Evolutionary conservation across 345 rosid genomes (phyloP), one percentile per base, ranked within the genome.

Genomic region (Cardamine chenopodiifolia): DNA sequence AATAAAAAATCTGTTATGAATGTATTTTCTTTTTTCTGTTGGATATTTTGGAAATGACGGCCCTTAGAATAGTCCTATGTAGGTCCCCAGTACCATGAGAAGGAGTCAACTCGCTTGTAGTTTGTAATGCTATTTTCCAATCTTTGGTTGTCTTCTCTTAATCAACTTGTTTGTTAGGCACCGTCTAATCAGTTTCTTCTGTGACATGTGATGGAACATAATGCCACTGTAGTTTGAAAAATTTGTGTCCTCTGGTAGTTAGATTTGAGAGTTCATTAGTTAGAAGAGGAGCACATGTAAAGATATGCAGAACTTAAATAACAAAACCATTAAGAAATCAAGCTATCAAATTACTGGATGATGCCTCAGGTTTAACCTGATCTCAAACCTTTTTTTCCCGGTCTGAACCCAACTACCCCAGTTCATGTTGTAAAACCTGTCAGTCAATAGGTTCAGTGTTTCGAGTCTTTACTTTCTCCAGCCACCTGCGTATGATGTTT

Each of bases 81-180:
- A 14, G 44, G 65, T 70, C 66, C 58, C 47, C 49, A 13, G 62
- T 63, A 77, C 54, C 66, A 47, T 69, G 44, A 70, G 53, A 70
- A 55, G 53, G 44, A 62, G 31, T 47, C 42, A 69, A 59, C 42
- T 62, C 68, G 39, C 25, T 50, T 68, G 5, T 53, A 13, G 14
- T 54, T 19, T 31, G 28, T 61, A 37, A 52, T 74, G 37, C 3
- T 59, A 15, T 26, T 49, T 66, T 68, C 48, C 28, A 22, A 26
- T 49, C 2, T 60, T 39, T 31, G 26, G 35, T 28, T 11, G 17
- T 3, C 22, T 45, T 66, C 72, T 47, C 52, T n/a, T 23, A 26
- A 26, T 66, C 14, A 57, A 15, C 15, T 59, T 19, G 7, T 75
- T 18, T 50, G 14, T 39, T 59, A 59, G 42, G 62, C 68, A 59